Conservation (phyloP, 768 basidiomycete species). For the Gyrodon lividus region DNA sequence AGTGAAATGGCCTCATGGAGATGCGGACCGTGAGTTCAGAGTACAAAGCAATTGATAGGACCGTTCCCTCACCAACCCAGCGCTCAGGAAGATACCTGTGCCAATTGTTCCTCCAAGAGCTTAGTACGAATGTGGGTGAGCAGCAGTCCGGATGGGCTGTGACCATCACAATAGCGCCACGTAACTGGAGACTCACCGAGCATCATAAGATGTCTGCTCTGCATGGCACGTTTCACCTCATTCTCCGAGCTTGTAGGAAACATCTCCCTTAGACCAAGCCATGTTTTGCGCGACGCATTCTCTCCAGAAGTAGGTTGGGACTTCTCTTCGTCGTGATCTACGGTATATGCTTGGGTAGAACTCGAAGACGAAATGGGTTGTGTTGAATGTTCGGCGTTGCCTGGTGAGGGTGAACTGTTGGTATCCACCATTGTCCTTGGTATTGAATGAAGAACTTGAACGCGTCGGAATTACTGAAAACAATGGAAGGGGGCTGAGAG, state of each 20-base stretch:
- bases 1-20: slow-evolving; percentile 44
- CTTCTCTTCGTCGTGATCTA: slow-evolving; percentile 3
- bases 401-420: not conserved
- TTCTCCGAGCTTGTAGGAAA: slow-evolving; percentile 17
- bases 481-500: too few relatives aligned
- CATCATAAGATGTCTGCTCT: slow-evolving; percentile 43
- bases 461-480: too few relatives aligned
- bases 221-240: slow-evolving; percentile 40
- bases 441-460: not conserved
- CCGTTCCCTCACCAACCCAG: slow-evolving; percentile 43
- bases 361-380: slow-evolving; percentile 1
- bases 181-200: slow-evolving; percentile 28
- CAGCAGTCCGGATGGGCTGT: not conserved
- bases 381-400: not conserved
- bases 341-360: not conserved
- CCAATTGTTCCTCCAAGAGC: slow-evolving; percentile 59
- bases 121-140: slow-evolving; percentile 9
- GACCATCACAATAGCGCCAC: not conserved
- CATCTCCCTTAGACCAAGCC: not conserved
- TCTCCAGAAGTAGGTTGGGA: not conserved
- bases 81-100: slow-evolving; percentile 62
- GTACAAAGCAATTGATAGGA: not conserved
- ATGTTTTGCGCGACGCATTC: not conserved
- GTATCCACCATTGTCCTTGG: not conserved
- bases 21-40: not conserved